phyloP scores from a whole-genome alignment of 2,329 filamentous ascomycete genomes.

The Paradendryphiella salina region DNA sequence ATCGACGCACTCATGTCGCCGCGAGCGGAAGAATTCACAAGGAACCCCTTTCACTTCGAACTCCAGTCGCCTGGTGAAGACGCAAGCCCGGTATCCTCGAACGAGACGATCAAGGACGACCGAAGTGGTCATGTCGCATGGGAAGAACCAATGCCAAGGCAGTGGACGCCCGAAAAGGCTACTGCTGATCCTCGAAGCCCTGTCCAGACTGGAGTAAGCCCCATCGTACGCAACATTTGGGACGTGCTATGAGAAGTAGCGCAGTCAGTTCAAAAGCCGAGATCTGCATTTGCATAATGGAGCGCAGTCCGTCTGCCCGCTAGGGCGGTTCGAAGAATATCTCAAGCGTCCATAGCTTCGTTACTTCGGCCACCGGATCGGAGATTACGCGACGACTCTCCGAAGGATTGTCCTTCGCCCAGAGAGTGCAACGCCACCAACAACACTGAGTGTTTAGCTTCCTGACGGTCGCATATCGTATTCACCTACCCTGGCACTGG shows the following conservation, averaged over 20 bases:
- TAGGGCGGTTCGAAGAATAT: slow-evolving; percentile 1
- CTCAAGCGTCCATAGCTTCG: not conserved
- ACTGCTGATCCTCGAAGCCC: slow-evolving; percentile 73
- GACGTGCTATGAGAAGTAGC: slow-evolving; percentile 64
- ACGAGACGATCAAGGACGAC: slow-evolving; percentile 39
- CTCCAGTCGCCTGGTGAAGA: slow-evolving; percentile 32
- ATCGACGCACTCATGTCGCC: slow-evolving; percentile 68
- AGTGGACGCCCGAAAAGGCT: slow-evolving; percentile 58
- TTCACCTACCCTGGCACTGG: not conserved
- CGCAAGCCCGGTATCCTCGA: slow-evolving; percentile 37
- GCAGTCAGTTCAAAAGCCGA: not conserved
- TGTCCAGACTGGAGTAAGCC: slow-evolving; percentile 71
- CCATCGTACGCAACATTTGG: slow-evolving; percentile 77
- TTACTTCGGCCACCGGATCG: slow-evolving; percentile 5
- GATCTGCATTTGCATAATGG: not conserved
- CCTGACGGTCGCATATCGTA: not conserved
- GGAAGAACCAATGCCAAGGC: slow-evolving; percentile 31
- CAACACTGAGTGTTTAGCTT: slow-evolving; percentile 6
- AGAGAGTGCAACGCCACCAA: slow-evolving; percentile 9
- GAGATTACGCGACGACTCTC: slow-evolving; percentile 7
- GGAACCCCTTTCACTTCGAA: slow-evolving; percentile 49
- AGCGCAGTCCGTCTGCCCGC: not conserved
- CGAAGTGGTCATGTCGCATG: slow-evolving; percentile 32
- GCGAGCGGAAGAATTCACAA: slow-evolving; percentile 71
- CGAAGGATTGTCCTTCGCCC: slow-evolving; percentile 8